Evolutionary conservation across 495 filamentous ascomycete species (phyloP).

Genomic region (Talaromyces trachyspermus): DNA sequence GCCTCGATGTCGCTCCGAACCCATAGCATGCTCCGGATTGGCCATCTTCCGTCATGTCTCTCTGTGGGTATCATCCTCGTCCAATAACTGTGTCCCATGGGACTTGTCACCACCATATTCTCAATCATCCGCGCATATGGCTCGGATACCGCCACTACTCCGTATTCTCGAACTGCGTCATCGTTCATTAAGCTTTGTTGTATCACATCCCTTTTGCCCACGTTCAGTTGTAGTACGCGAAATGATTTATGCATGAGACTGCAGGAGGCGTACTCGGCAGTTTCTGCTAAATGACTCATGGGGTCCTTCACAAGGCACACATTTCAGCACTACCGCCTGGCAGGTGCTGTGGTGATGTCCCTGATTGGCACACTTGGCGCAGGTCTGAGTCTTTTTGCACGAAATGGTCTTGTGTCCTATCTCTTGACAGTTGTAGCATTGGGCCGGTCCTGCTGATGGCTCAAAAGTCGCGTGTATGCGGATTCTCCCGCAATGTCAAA

Average conservation of each 20-base stretch:
- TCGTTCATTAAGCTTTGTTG: conserved; percentile 25
- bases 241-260: conserved; percentile 22
- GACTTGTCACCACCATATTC: conserved; percentile 15
- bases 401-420: conserved; percentile 20
- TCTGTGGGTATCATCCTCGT: conserved; percentile 22
- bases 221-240: conserved; percentile 22
- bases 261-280: conserved; percentile 19
- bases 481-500: conserved; percentile 23
- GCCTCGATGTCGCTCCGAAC: conserved; percentile 20
- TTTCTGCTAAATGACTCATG: conserved; percentile 26
- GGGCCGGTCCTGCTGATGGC: conserved; percentile 17
- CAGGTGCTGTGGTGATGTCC: conserved; percentile 20
- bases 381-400: conserved; percentile 21
- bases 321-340: conserved; percentile 17
- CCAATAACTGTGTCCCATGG: conserved; percentile 23
- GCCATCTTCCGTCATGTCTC: conserved; percentile 17
- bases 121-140: conserved; percentile 20
- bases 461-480: conserved; percentile 19
- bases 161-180: conserved; percentile 11
- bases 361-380: conserved; percentile 19
- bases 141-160: conserved; percentile 20
- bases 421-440: conserved; percentile 25
- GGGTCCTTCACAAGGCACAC: conserved; percentile 17
- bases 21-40: conserved; percentile 26
- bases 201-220: conserved; percentile 20